Base-by-base conservation (phyloP, 1,284 basidiomycete species). In the Malassezia furfur region DNA sequence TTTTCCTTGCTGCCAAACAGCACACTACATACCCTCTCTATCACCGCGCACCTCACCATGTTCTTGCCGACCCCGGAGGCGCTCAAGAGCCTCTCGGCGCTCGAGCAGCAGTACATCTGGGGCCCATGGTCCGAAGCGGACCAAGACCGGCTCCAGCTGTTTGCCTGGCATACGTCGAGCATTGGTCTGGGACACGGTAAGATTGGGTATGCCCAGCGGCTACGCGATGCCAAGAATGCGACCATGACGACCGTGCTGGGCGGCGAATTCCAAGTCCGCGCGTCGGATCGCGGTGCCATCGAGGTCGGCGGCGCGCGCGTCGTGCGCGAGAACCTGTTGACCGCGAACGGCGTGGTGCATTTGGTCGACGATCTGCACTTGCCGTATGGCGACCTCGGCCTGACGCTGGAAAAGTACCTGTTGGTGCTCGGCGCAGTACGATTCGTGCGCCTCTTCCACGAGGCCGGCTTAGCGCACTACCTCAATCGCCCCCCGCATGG, bases 351-450 rank as follows among this genome's bases (percentile, higher is more conserved):
- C 46, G 94, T 96, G 39, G 75, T 96, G 19, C 94, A 98, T 75
- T 81, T 91, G 41, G 81, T 98, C 38, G 86, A 87, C 9, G 81
- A 82, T 12, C 81, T 98, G 21, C 82, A 98, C 12, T 75, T 94
- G 12, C 87, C 90, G 1, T 80, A 82, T 0, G 83, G 82, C 8
- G 80, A 85, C 31, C 82, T 98, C 43, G 80, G 82, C 62, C 78
- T 93, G 41, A 93, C 88, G 1, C 85, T 91, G 5, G 93, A 98
- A 78, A 96, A 98, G 76, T 90, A 84, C 60, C 82, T 94, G 5
- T 79, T 93, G 21, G 82, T 87, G 0, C 80, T 96, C 57, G 89
- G 96, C 68, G 94, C 91, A 72, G 87, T 87, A 0, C 81, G 82
- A 30, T 96, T 98, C 73, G 88, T 98, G 45, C 82, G 90, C 62